phyloP scores from a whole-genome alignment of 176 grass and related monocot genomes.

The Phragmites australis region DNA sequence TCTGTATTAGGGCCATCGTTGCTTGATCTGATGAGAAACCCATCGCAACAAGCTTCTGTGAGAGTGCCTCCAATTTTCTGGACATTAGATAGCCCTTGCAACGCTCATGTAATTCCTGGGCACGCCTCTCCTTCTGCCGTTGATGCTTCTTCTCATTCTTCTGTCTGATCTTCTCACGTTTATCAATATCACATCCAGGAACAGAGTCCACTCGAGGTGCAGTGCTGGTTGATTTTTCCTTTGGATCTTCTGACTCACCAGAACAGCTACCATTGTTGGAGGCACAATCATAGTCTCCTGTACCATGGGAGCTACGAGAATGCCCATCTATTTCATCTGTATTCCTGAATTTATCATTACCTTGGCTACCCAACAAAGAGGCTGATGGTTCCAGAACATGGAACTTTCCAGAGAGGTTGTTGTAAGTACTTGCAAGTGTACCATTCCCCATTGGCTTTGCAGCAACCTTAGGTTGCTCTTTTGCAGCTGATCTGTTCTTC shows the following conservation, averaged over 20 bases:
- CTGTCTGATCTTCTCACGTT: constrained; percentile 95
- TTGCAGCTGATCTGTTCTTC: constrained; percentile 66
- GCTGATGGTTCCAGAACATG: constrained; percentile 69
- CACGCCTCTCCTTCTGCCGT: constrained; percentile 87
- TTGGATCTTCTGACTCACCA: constrained; percentile 80
- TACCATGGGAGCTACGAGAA: constrained; percentile 78
- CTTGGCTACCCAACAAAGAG: constrained; percentile 53
- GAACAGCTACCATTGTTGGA: constrained; percentile 92
- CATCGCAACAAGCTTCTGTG: constrained; percentile 89
- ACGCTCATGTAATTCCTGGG: constrained; percentile 90
- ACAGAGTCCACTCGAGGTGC: constrained; percentile 55
- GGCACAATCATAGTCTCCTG: constrained; percentile 77
- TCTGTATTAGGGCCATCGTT: constrained; percentile 96
- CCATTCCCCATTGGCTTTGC: constrained; percentile 62
- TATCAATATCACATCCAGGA: constrained; percentile 81
- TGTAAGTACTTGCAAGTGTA: constrained; percentile 62
- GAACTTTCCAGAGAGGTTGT: constrained; percentile 84
- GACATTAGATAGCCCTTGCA: constrained; percentile 97
- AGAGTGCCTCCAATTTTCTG: constrained; percentile 75
- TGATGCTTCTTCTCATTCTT: constrained; percentile 99
- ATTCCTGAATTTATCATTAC: constrained; percentile 63
- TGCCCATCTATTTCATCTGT: constrained; percentile 93
- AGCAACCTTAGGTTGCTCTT: constrained; percentile 70
- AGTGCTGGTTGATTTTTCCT: constrained; percentile 61
- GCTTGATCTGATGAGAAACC: constrained; percentile 92